These are phyloP conservation scores for Capsella bursapastoris DNA, from an alignment of 345 rosid species.

Conservation along the genomic window DNA sequence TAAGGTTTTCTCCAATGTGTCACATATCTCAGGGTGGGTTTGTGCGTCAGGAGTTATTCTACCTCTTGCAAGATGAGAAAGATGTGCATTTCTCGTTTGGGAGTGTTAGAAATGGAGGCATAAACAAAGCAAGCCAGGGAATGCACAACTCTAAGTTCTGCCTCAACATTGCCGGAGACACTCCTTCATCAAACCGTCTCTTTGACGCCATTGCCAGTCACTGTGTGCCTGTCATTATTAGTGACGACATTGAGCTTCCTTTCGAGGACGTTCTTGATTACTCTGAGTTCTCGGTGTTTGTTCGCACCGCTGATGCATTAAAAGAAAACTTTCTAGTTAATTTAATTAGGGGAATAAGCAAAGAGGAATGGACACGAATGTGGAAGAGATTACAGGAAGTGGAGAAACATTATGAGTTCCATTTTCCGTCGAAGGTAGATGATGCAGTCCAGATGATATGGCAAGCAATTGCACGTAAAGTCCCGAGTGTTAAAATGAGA, in stretches of 20 bases:
- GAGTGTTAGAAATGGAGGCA: slow-evolving; percentile 75
- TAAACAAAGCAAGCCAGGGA: slow-evolving; percentile 72
- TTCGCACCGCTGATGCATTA: slow-evolving; percentile 80
- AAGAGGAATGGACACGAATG: slow-evolving; percentile 89
- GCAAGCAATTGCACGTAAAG: slow-evolving; percentile 87
- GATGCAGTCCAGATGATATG: slow-evolving; percentile 98
- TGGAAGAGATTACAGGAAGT: slow-evolving; percentile 71
- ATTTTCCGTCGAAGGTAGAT: slow-evolving; percentile 68
- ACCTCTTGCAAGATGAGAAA: slow-evolving; percentile 84
- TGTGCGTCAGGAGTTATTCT: slow-evolving; percentile 83
- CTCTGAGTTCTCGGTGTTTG: slow-evolving; percentile 85
- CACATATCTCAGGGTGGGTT: slow-evolving; percentile 69
- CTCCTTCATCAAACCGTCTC: slow-evolving; percentile 95
- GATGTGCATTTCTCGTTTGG: slow-evolving; percentile 96
- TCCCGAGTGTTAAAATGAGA: slow-evolving; percentile 66
- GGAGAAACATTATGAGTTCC: slow-evolving; percentile 64
- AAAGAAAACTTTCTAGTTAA: slow-evolving; percentile 71
- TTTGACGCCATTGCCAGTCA: slow-evolving; percentile 98
- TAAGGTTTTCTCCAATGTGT: slow-evolving; percentile 14
- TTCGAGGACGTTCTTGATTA: slow-evolving; percentile 91
- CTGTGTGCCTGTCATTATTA: slow-evolving; percentile 93
- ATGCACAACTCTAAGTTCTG: slow-evolving; percentile 95
- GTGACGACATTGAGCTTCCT: slow-evolving; percentile 96
- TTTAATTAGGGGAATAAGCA: slow-evolving; percentile 60
- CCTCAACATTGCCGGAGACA: slow-evolving; percentile 98